Conservation (phyloP, 2,329 filamentous ascomycete species). For the Ilyonectria destructans region DNA sequence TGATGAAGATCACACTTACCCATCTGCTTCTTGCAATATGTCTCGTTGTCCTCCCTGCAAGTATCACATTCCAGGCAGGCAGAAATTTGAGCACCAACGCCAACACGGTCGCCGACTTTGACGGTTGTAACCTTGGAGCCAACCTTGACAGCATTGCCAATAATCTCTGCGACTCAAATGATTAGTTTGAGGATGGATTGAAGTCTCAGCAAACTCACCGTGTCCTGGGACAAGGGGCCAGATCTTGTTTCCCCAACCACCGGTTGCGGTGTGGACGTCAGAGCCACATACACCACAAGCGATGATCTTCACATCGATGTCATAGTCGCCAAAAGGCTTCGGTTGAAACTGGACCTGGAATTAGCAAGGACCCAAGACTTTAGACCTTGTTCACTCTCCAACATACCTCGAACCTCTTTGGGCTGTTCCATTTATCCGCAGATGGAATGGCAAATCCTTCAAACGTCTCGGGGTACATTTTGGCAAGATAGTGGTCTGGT, state of each 20-base stretch:
- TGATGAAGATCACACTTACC: conserved; percentile 13
- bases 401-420: conserved; percentile 34
- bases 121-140: conserved; percentile 60
- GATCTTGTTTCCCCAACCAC: conserved; percentile 67
- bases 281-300: conserved; percentile 76
- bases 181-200: background rate
- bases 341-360: conserved; percentile 69
- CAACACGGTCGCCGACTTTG: conserved; percentile 69
- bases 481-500: background rate
- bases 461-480: conserved; percentile 52
- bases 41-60: conserved; percentile 50
- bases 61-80: conserved; percentile 60
- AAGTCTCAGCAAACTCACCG: conserved; percentile 49
- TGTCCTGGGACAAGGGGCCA: conserved; percentile 68
- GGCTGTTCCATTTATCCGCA: conserved; percentile 36
- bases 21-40: conserved; percentile 49
- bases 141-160: conserved; percentile 62
- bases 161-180: conserved; percentile 57
- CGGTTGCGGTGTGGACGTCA: conserved; percentile 71
- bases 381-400: background rate
- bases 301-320: conserved; percentile 82
- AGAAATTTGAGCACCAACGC: conserved; percentile 66
- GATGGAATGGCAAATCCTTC: conserved; percentile 39
- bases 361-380: background rate
- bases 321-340: conserved; percentile 80